Percentiles rank a stretch among this genome's conserved stretches.
Evolutionary conservation across 768 basidiomycete species (phyloP).

Genomic region (Hemileccinum rubropunctum): DNA sequence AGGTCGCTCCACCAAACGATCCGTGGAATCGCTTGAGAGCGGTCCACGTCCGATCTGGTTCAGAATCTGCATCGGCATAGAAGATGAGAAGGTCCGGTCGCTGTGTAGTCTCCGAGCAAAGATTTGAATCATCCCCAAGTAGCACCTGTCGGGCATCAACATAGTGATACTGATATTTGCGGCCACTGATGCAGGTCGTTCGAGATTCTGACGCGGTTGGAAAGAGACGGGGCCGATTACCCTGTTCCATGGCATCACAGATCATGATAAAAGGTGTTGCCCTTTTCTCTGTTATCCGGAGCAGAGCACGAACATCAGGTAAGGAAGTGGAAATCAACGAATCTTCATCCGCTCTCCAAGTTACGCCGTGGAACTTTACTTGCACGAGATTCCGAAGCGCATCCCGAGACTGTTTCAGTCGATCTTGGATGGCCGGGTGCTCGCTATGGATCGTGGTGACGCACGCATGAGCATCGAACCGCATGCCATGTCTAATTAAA

Average conservation of each 20-base stretch:
- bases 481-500: constrained; percentile 33
- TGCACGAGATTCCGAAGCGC: constrained; percentile 20
- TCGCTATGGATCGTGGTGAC: constrained; percentile 35
- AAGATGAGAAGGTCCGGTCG: constrained; percentile 25
- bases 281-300: constrained; percentile 10
- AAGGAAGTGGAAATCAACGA: constrained; percentile 16
- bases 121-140: neutral
- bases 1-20: constrained; percentile 16
- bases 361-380: constrained; percentile 1
- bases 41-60: constrained; percentile 9
- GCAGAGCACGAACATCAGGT: constrained; percentile 19
- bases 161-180: constrained; percentile 13
- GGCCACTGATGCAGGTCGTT: neutral
- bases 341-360: constrained; percentile 25
- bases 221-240: constrained; percentile 1
- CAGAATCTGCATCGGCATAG: constrained; percentile 11
- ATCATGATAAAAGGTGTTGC: constrained; percentile 12
- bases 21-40: constrained; percentile 16
- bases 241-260: constrained; percentile 14
- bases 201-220: constrained; percentile 2
- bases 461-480: constrained; percentile 39
- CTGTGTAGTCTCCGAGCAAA: neutral
- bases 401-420: constrained; percentile 18
- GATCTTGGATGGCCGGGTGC: constrained; percentile 22
- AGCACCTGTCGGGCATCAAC: constrained; percentile 2